Conservation (phyloP, 768 basidiomycete species). For the Trametes meyenii region DNA sequence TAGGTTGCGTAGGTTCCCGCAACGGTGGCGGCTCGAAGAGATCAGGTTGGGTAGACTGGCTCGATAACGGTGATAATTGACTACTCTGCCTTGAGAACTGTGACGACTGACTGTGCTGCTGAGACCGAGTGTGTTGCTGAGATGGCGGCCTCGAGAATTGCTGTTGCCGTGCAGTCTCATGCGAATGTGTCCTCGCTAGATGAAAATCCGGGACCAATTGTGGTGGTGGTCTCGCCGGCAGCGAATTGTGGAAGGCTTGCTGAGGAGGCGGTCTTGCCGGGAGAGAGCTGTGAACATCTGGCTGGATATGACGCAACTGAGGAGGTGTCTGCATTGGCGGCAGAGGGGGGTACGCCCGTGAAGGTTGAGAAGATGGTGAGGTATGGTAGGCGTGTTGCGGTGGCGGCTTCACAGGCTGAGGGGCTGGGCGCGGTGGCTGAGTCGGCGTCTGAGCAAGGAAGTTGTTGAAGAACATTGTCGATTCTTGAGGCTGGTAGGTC, state of each 20-base stretch:
- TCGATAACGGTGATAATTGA: neutral
- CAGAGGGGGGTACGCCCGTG: neutral
- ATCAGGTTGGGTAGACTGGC: neutral
- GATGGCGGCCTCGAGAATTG: neutral
- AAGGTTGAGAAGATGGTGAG: neutral
- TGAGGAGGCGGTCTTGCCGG: neutral
- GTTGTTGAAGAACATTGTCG: slow-evolving; percentile 63
- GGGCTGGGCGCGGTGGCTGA: slow-evolving; percentile 38
- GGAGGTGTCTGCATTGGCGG: neutral
- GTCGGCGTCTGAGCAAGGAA: slow-evolving; percentile 61
- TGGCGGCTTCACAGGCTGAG: neutral
- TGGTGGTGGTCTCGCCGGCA: slow-evolving; percentile 9
- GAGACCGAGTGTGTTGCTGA: no score
- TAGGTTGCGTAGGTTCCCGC: neutral
- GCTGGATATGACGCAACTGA: neutral
- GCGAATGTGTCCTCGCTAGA: neutral
- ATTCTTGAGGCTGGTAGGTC: slow-evolving; percentile 58
- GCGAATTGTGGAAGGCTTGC: neutral
- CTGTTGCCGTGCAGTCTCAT: neutral
- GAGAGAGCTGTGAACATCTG: neutral
- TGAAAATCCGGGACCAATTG: neutral
- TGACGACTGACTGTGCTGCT: no score
- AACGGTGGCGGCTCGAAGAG: neutral
- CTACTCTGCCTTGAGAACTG: no score
- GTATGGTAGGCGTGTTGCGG: slow-evolving; percentile 8